These are phyloP conservation scores for Scedosporium boydii DNA, from an alignment of 2,329 filamentous ascomycete genomes.

Conservation along the genomic window DNA sequence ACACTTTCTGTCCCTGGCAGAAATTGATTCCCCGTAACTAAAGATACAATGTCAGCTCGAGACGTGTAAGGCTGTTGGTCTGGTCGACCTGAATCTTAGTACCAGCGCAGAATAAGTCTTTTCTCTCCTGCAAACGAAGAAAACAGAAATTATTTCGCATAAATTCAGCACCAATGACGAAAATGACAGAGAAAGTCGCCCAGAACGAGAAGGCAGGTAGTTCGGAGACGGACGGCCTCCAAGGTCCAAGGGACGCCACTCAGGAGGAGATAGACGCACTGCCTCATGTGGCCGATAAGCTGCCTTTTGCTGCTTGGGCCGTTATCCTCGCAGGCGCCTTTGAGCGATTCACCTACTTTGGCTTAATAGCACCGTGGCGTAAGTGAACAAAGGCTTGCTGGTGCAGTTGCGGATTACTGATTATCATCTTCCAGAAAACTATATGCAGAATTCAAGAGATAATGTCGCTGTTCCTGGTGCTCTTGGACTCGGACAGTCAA, in stretches of 20 bases:
- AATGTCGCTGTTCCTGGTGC: conserved; percentile 32
- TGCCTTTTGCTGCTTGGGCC: not conserved
- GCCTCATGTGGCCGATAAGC: not conserved
- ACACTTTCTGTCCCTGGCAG: no score
- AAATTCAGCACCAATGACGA: not conserved
- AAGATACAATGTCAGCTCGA: no score
- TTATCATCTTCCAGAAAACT: conserved; percentile 23
- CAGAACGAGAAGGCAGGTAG: not conserved
- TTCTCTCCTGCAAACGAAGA: no score
- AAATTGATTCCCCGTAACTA: no score
- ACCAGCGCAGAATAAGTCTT: no score
- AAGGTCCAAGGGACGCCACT: not conserved
- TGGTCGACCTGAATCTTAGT: no score
- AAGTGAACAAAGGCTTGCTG: not conserved
- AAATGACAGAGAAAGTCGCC: not conserved
- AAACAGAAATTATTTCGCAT: not conserved
- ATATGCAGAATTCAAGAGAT: conserved; percentile 26
- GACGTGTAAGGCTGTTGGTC: no score
- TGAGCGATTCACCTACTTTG: conserved; percentile 1
- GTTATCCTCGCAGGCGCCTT: not conserved
- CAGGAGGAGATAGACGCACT: conserved; percentile 1
- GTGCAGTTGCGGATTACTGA: not conserved
- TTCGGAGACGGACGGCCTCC: not conserved
- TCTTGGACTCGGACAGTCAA: conserved; percentile 37
- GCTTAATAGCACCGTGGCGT: conserved; percentile 1